Percentiles rank a stretch among this genome's conserved stretches.
phyloP scores from a whole-genome alignment of 2,329 filamentous ascomycete genomes.

The Colletotrichum eleusines region DNA sequence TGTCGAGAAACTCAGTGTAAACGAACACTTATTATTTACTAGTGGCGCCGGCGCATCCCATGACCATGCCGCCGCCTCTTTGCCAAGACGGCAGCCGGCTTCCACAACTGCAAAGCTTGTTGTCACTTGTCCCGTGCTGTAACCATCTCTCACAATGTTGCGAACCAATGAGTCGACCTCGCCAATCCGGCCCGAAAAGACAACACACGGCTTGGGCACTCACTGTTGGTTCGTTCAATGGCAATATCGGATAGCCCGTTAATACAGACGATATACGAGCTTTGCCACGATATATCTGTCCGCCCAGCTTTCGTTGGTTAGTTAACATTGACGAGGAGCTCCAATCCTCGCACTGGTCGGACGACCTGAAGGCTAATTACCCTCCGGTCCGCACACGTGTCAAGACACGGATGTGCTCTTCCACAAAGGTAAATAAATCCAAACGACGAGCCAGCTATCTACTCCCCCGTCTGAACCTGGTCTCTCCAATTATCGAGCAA shows the following conservation, averaged over 20 bases:
- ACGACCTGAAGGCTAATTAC: background rate
- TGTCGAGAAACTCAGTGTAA: background rate
- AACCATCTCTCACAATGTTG: slow-evolving; percentile 4
- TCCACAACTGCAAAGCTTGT: slow-evolving; percentile 10
- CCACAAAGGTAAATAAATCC: slow-evolving; percentile 28
- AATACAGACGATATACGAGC: background rate
- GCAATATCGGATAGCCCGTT: slow-evolving; percentile 1
- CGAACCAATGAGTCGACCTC: background rate
- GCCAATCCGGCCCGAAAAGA: slow-evolving; percentile 10
- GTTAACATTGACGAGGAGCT: slow-evolving; percentile 18
- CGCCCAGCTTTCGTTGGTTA: slow-evolving; percentile 14
- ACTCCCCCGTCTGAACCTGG: slow-evolving; percentile 31
- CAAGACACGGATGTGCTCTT: background rate
- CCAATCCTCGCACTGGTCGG: slow-evolving; percentile 8
- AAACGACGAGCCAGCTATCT: slow-evolving; percentile 25
- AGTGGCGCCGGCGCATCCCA: slow-evolving; percentile 7
- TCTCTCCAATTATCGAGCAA: slow-evolving; percentile 11
- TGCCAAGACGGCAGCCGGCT: slow-evolving; percentile 34
- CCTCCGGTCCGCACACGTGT: background rate
- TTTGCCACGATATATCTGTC: background rate
- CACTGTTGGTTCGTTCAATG: slow-evolving; percentile 8
- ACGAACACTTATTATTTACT: background rate
- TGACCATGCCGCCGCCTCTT: slow-evolving; percentile 8
- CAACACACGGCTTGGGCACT: slow-evolving; percentile 9
- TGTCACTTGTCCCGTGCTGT: background rate